Evolutionary conservation across 305 asterid species (phyloP), one percentile per base, ranked within the genome.

Genomic region (Rubia tinctorum): DNA sequence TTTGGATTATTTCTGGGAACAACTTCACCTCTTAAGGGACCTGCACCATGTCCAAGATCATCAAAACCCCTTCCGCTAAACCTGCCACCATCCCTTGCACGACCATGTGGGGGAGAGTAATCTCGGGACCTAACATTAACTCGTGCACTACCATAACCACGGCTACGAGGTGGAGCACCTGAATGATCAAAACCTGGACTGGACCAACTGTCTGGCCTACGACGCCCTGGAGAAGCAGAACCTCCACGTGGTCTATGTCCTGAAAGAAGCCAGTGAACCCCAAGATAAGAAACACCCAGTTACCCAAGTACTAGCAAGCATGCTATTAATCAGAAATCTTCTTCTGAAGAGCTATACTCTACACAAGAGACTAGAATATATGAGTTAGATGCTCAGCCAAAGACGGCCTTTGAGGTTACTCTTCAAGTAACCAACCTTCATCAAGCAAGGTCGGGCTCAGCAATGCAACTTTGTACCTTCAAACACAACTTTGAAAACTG

Each of bases 171-270:
- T 42, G 85, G 82, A 69, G 86, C 89, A 69, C 80, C 86, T 62
- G 92, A 80, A 76, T 82, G 87, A 83, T 84, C 93, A 82, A 89
- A 91, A 75, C 82, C 85, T 63, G 88, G 90, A 86, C 94, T 87
- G 79, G 83, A 84, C 72, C 84, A 88, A 76, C 76, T 88, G 77
- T 76, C 87, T 66, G 84, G 86, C 86, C 96, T 85, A 87, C 82
- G 92, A 65, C 86, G 92, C 77, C 77, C 82, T 74, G 97, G 98
- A 82, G 98, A 89, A 81, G 72, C 83, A 81, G 98, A 93, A 88
- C 89, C 94, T 84, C 93, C 84, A 80, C 81, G 94, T 82, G 80
- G 82, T 90, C 92, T 91, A 91, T 85, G 86, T 78, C 97, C 98
- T 93, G 98, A 86, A 89, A 91, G 85, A 86, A 86, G 79, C 90